Base-by-base conservation (phyloP, 1,139 yeast genomes). In the Hansenula sp. region DNA sequence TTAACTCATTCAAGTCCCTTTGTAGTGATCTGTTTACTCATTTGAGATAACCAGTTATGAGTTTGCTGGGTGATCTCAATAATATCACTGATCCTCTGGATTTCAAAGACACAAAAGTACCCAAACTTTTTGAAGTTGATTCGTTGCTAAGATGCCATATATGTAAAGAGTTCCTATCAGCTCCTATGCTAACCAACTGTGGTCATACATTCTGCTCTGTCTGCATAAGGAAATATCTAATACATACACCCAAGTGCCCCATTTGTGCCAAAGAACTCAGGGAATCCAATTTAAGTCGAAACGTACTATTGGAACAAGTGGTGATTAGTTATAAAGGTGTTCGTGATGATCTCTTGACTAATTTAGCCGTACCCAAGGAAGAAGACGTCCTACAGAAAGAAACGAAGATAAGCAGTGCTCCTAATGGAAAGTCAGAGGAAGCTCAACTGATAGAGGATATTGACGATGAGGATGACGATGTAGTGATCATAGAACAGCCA, bases 191-290 rank as follows among this genome's bases (percentile, higher is more conserved):
- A 37, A 87, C 97, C 1, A 75, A 84, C 7, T 91, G 98, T 66
- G 84, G 87, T 40, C 98, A 93, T 61, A 84, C 94, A 0, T 93
- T 90, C 60, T 93, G 99, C 62, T 89, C 96, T 1, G 74, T 84
- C 19, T 93, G 99, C 61, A 87, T 93, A 32, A 73, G 97, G 48
- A 78, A 85, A 50, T 80, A 84, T 49, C 65, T 91, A 39, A 69
- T 80, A 21, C 67, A 66, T 36, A 79, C 77, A 32, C 74, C 76
- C 33, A 68, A 75, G 46, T 93, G 98, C 60, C 98, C 98, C 0
- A 66, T 87, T 41, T 93, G 99, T 62, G 75, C 84, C 33, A 70
- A 76, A 12, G 88, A 81, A 53, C 77, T 84, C 24, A 77, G 80
- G 56, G 94, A 88, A 53, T 81, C 91, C 45, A 78, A 79, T 53